Evolutionary conservation across 768 basidiomycete genomes (phyloP).

Genomic region (Termitomyces sp.): DNA sequence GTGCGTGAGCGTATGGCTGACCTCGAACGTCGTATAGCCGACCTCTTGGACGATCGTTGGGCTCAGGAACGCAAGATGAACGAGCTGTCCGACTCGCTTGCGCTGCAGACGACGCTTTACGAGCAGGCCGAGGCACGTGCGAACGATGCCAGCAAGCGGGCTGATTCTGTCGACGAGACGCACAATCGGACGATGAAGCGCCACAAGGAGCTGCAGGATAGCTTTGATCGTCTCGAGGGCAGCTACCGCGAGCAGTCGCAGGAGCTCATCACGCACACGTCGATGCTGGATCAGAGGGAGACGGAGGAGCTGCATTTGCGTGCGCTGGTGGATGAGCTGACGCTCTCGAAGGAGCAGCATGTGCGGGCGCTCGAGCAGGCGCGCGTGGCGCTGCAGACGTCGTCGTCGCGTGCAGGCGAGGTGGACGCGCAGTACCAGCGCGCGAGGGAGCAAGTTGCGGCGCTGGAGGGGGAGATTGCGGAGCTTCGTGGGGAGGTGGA

Average conservation of each 20-base stretch:
- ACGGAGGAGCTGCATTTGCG: constrained; percentile 67
- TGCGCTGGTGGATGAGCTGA: constrained; percentile 68
- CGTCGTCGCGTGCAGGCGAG: constrained; percentile 75
- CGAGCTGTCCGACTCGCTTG: constrained; percentile 69
- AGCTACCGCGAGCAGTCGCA: constrained; percentile 75
- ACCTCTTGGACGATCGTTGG: constrained; percentile 57
- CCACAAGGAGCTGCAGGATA: constrained; percentile 66
- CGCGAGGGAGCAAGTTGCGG: constrained; percentile 60
- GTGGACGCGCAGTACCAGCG: constrained; percentile 69
- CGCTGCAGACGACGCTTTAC: constrained; percentile 69
- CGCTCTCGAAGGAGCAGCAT: constrained; percentile 73
- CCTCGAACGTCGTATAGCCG: constrained; percentile 66
- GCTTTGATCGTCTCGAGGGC: constrained; percentile 52
- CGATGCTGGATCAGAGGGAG: constrained; percentile 70
- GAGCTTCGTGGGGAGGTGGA: constrained; percentile 83
- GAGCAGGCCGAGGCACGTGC: constrained; percentile 80
- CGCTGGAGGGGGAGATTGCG: constrained; percentile 71
- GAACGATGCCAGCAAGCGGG: constrained; percentile 67
- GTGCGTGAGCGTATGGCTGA: constrained; percentile 76
- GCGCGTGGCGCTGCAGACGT: constrained; percentile 67
- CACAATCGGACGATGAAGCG: constrained; percentile 61
- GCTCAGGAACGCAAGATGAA: constrained; percentile 65
- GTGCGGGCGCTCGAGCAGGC: constrained; percentile 85
- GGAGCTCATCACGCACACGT: constrained; percentile 66
- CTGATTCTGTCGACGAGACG: constrained; percentile 65